These are phyloP conservation scores for Geosmithia putterillii DNA, from an alignment of 2,329 filamentous ascomycete species.

Conservation along the genomic window DNA sequence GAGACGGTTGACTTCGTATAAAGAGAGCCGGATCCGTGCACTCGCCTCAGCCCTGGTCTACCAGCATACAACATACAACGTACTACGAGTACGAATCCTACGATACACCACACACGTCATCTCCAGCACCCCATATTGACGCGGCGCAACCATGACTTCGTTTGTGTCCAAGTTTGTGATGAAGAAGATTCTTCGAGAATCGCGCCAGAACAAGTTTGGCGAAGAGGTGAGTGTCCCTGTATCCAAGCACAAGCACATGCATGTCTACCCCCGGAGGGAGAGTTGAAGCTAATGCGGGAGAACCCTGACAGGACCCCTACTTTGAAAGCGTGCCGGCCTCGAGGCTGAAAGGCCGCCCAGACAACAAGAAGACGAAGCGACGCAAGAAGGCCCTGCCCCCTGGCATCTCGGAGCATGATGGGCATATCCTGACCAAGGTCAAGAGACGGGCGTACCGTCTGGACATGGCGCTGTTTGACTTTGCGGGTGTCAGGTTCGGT, in stretches of 20 bases:
- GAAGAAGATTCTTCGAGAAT: slow-evolving; percentile 46
- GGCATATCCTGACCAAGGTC: slow-evolving; percentile 69
- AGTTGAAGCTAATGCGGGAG: neutral
- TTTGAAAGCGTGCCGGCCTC: slow-evolving; percentile 74
- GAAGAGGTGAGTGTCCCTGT: slow-evolving; percentile 30
- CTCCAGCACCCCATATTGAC: neutral
- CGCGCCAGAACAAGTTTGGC: slow-evolving; percentile 44
- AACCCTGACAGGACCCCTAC: slow-evolving; percentile 61
- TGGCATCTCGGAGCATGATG: slow-evolving; percentile 75
- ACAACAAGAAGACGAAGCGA: slow-evolving; percentile 53
- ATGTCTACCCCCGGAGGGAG: neutral
- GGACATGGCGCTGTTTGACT: slow-evolving; percentile 73
- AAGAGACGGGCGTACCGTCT: slow-evolving; percentile 76
- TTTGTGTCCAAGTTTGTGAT: slow-evolving; percentile 40
- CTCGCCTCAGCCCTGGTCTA: neutral
- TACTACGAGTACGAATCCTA: neutral
- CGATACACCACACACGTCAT: neutral
- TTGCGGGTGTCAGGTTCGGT: slow-evolving; percentile 73
- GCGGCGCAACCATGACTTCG: slow-evolving; percentile 30
- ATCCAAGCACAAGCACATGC: too few species aligned
- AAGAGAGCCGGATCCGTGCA: neutral
- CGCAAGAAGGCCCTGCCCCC: slow-evolving; percentile 73
- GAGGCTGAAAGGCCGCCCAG: slow-evolving; percentile 49
- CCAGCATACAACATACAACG: neutral
- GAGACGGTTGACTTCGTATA: neutral